Conservation (phyloP, 257 asterid genomes). For the Paulownia fortunei region DNA sequence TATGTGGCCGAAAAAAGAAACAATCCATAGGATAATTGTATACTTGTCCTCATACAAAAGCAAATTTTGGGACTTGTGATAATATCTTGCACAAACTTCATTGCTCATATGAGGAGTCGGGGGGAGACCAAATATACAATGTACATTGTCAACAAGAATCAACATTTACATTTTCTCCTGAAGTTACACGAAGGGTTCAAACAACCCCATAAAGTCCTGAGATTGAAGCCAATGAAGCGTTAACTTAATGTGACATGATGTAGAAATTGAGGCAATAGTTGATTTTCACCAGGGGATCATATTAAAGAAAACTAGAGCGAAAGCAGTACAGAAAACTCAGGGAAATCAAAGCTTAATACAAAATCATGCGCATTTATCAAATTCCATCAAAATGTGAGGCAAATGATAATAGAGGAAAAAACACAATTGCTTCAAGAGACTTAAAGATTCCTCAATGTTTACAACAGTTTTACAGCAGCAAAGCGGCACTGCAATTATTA, state of each 20-base stretch:
- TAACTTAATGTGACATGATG: not conserved
- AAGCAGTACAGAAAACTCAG: not conserved
- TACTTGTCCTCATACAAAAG: not conserved
- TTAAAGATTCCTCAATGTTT: conserved; percentile 23
- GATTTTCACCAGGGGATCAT: not conserved
- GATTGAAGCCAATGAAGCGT: not conserved
- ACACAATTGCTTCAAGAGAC: conserved; percentile 19
- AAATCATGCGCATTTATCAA: conserved; percentile 19
- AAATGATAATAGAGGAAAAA: conserved; percentile 17
- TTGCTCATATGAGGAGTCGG: not conserved
- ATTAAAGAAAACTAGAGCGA: not conserved
- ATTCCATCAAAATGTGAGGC: not conserved
- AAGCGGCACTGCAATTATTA: conserved; percentile 39
- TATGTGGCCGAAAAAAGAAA: not conserved
- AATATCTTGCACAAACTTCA: not conserved
- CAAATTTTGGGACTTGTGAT: not conserved
- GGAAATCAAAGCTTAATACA: not conserved
- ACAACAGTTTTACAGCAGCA: conserved; percentile 34
- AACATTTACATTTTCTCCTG: not conserved
- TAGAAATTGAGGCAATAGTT: conserved; percentile 3
- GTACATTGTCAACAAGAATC: not conserved
- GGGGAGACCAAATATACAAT: too few species aligned
- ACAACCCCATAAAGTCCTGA: not conserved
- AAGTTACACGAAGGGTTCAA: not conserved
- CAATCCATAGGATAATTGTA: not conserved